Evolutionary conservation across 1,139 yeast genomes (phyloP), one percentile per base, ranked within the genome.

Genomic region (Lodderomyces metapsilosis): DNA sequence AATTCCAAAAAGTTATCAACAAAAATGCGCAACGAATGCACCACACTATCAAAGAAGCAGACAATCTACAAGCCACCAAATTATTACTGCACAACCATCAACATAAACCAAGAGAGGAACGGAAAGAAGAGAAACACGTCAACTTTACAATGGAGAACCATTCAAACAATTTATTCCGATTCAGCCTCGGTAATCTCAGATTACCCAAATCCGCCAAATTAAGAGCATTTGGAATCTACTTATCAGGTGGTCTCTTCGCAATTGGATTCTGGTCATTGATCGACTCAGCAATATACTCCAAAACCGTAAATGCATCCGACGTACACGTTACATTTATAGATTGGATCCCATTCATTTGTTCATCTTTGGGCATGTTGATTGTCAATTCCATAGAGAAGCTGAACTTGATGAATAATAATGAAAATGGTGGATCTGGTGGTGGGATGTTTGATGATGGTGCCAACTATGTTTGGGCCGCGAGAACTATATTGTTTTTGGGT

Each of bases 261-360:
- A 67, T 87, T 44, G 98, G 96, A 9, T 83, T 91, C 59, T 92
- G 96, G 94, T 69, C 84, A 28, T 80, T 92, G 64, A 65, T 92
- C 28, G 98, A 92, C 63, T 87, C 96, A 0, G 89, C 95, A 3
- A 76, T 92, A 33, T 92, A 79, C 62, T 85, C 95, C 34, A 84
- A 82, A 50, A 84, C 89, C 18, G 84, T 83, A 42, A 91, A 92
- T 66, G 96, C 92, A 1, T 84, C 95, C 2, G 72, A 73, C 34
- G 88, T 88, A 5, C 98, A 92, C 59, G 88, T 92, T 25, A 82
- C 94, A 4, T 86, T 92, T 58, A 81, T 85, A 31, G 98, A 92
- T 64, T 92, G 98, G 98, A 80, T 92, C 41, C 98, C 98, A 5
- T 82, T 86, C 50, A 76, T 92, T 21, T 85, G 96, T 52, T 84